A percentile compares a stretch with the other conserved stretches of the same genome.
Conservation (phyloP, 129 eudicot species). For the Flaveria linearis region DNA sequence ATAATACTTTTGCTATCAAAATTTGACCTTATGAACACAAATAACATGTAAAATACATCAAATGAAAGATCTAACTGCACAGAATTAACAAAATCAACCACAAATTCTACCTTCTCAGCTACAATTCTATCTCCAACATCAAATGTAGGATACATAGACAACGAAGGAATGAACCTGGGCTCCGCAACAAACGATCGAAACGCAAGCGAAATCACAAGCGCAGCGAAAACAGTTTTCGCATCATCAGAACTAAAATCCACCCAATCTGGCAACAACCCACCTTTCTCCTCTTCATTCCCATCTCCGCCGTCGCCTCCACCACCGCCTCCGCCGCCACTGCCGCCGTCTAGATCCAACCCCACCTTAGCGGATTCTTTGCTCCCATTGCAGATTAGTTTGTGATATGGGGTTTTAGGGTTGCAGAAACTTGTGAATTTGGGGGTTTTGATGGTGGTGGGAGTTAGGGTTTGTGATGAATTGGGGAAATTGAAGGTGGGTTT, state of each 20-base stretch:
- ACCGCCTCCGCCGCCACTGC: conserved; percentile 54
- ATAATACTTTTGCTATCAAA: background rate
- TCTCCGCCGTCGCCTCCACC: conserved; percentile 69
- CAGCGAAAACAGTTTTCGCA: conserved; percentile 85
- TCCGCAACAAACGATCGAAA: conserved; percentile 92
- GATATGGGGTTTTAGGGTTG: conserved; percentile 27
- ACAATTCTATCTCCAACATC: conserved; percentile 94
- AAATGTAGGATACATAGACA: conserved; percentile 98
- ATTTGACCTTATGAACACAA: background rate
- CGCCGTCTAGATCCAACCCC: conserved; percentile 40
- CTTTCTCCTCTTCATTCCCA: conserved; percentile 45
- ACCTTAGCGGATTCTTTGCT: conserved; percentile 50
- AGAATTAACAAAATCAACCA: background rate
- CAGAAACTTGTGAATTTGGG: conserved; percentile 31
- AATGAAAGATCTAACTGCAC: background rate
- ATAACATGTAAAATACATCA: background rate
- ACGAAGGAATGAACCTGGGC: conserved; percentile 93
- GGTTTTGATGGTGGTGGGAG: conserved; percentile 25
- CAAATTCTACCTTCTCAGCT: conserved; percentile 77
- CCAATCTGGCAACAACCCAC: conserved; percentile 83
- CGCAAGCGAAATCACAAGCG: conserved; percentile 80
- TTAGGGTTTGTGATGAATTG: conserved; percentile 34
- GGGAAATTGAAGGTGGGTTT: conserved; percentile 32
- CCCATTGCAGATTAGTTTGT: conserved; percentile 40
- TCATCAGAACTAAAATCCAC: conserved; percentile 76